Conservation (phyloP, 345 rosid genomes). For the Carallia brachiata region DNA sequence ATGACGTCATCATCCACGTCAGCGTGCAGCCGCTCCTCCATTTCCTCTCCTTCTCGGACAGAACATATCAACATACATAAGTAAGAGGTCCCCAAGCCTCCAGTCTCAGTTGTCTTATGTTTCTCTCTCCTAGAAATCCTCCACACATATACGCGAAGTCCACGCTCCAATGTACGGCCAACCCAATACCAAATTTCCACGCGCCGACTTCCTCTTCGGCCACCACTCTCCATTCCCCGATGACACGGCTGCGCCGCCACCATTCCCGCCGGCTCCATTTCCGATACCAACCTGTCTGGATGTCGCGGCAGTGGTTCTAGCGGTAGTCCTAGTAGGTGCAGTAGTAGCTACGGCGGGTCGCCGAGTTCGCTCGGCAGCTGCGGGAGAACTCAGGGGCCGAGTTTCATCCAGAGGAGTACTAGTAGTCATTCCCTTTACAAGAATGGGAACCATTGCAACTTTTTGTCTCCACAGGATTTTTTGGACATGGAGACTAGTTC, state of each 20-base stretch:
- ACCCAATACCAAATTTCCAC: conserved; percentile 10
- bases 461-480: conserved; percentile 30
- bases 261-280: background rate
- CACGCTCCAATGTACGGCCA: conserved; percentile 42
- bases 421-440: conserved; percentile 56
- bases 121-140: background rate
- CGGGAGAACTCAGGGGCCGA: conserved; percentile 39
- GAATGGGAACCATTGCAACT: conserved; percentile 38
- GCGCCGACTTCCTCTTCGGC: conserved; percentile 19
- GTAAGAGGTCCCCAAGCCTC: background rate
- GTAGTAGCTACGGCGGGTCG: conserved; percentile 45
- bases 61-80: background rate
- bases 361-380: conserved; percentile 52
- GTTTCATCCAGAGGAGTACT: conserved; percentile 55
- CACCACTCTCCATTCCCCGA: background rate
- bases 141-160: background rate
- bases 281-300: conserved; percentile 18
- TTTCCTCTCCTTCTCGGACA: background rate
- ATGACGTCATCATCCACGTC: conserved; percentile 45
- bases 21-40: conserved; percentile 1
- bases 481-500: conserved; percentile 47
- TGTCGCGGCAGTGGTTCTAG: background rate
- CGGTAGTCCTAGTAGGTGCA: conserved; percentile 3
- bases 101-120: conserved; percentile 15
- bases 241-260: background rate